phyloP scores from a whole-genome alignment of 1,139 yeast species.

The Diutina neorugosa region DNA sequence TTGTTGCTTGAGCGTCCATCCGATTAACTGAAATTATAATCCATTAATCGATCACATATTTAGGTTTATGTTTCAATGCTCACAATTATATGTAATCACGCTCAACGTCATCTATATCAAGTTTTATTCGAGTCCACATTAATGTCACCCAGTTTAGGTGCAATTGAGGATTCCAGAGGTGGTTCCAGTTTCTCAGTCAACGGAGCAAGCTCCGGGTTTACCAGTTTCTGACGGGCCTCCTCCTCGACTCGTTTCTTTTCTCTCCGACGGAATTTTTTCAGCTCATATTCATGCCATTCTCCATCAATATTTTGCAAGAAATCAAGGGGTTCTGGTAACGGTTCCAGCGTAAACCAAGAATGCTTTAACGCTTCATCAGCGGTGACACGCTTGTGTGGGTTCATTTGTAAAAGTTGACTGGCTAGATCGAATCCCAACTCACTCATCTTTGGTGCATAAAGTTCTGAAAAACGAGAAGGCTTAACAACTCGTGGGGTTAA shows the following conservation, averaged over 20 bases:
- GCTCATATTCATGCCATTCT: slow-evolving; percentile 97
- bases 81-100: too few species aligned
- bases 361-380: slow-evolving; percentile 51
- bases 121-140: neutral
- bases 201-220: neutral
- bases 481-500: slow-evolving; percentile 47
- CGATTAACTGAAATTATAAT: too few species aligned
- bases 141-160: neutral
- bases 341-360: slow-evolving; percentile 58
- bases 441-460: slow-evolving; percentile 34
- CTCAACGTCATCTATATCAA: too few species aligned
- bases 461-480: slow-evolving; percentile 34
- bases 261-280: slow-evolving; percentile 67
- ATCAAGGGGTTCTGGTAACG: slow-evolving; percentile 41
- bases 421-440: slow-evolving; percentile 58
- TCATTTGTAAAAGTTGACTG: slow-evolving; percentile 22
- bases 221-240: neutral
- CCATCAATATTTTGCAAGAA: slow-evolving; percentile 49
- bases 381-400: slow-evolving; percentile 58
- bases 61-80: too few species aligned
- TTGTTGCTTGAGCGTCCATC: too few species aligned
- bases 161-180: neutral
- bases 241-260: slow-evolving; percentile 13
- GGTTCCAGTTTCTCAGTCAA: neutral
- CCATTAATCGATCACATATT: too few species aligned